A percentile compares a stretch with the other conserved stretches of the same genome.
Conservation (phyloP, 352 stramenopile species). For the Phytophthora syringae region DNA sequence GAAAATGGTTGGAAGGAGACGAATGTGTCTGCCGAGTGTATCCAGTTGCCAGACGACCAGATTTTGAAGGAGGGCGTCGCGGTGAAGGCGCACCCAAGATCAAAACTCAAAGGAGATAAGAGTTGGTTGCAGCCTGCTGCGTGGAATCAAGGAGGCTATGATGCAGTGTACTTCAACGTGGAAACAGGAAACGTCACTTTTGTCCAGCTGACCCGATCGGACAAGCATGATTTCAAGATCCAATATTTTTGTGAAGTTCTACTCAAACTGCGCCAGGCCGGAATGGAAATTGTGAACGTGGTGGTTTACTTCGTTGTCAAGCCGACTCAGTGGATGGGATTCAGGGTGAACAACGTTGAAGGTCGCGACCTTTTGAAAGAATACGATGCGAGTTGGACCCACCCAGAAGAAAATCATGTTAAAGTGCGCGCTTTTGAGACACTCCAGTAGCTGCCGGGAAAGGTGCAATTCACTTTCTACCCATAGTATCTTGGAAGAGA, state of each 20-base stretch:
- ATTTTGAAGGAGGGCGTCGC: background rate
- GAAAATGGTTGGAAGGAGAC: background rate
- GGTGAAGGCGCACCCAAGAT: background rate
- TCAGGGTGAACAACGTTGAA: background rate
- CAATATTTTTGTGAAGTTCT: conserved; percentile 33
- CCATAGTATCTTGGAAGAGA: too few species aligned
- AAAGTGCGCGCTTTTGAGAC: conserved; percentile 5
- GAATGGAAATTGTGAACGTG: background rate
- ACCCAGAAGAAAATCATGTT: background rate
- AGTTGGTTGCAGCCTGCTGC: conserved; percentile 33
- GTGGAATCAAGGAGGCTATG: conserved; percentile 38
- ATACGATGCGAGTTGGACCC: background rate
- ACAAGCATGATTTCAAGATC: conserved; percentile 35
- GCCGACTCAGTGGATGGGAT: background rate
- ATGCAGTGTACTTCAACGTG: conserved; percentile 38
- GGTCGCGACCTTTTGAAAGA: background rate
- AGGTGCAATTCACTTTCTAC: too few species aligned
- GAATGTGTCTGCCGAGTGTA: conserved; percentile 1
- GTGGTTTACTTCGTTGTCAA: conserved; percentile 18
- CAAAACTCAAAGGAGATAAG: conserved; percentile 22
- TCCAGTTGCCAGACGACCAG: background rate
- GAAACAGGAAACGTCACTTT: conserved; percentile 33
- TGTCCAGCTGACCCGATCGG: conserved; percentile 28
- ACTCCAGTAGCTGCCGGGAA: background rate
- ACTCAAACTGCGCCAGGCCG: conserved; percentile 8